These are phyloP conservation scores for Cubamyces lactineus DNA, from an alignment of 768 basidiomycete species.

Conservation along the genomic window DNA sequence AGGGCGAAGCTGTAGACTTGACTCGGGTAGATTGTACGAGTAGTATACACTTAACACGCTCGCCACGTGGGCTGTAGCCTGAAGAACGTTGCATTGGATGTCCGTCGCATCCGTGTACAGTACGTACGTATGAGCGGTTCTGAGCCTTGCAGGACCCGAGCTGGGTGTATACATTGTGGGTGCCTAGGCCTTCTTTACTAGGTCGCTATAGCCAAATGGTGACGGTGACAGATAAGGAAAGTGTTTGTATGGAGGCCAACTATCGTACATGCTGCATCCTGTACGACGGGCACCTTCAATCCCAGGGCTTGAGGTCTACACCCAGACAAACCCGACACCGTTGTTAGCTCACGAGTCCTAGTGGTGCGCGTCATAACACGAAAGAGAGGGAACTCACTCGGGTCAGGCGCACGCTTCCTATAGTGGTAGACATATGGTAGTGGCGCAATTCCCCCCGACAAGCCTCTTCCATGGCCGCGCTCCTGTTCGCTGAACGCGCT, in stretches of 20 bases:
- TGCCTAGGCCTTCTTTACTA: no score
- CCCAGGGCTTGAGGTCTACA: slow-evolving; percentile 10
- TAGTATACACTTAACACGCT: neutral
- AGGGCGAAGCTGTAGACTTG: slow-evolving; percentile 45
- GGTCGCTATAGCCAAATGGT: slow-evolving; percentile 76
- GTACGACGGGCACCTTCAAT: neutral
- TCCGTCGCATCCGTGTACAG: no score
- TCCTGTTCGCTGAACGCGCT: neutral
- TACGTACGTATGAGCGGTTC: no score
- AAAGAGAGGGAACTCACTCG: slow-evolving; percentile 13
- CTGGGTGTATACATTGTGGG: no score
- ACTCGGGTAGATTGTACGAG: neutral
- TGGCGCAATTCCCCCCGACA: slow-evolving; percentile 1
- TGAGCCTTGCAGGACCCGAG: no score
- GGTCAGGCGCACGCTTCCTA: slow-evolving; percentile 14
- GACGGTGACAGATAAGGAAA: slow-evolving; percentile 74
- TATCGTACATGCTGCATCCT: neutral
- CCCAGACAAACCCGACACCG: no score
- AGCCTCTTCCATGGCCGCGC: neutral
- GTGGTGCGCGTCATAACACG: neutral
- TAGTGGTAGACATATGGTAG: slow-evolving; percentile 19
- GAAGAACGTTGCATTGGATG: no score
- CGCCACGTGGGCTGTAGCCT: no score
- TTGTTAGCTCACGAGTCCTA: no score
- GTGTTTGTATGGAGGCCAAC: slow-evolving; percentile 38